Evolutionary conservation across 495 filamentous ascomycete genomes (phyloP).

Genomic region (Amorphotheca resinae): DNA sequence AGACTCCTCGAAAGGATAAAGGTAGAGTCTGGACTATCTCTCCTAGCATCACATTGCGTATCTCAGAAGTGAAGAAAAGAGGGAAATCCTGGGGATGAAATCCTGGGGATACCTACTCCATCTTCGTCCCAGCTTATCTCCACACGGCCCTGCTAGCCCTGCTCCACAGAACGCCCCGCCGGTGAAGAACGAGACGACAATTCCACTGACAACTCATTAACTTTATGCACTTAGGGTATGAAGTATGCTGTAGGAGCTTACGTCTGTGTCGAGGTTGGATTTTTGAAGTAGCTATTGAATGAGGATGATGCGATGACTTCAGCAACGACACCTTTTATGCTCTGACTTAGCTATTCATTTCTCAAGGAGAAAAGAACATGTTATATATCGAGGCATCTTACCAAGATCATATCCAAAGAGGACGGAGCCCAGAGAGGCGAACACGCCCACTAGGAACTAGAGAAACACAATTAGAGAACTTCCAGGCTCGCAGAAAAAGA

Average conservation of each 20-base stretch:
- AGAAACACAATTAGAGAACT: not conserved
- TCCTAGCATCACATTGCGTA: too few species aligned
- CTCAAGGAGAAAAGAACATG: too few species aligned
- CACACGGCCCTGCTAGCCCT: constrained; percentile 33
- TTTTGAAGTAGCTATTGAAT: constrained; percentile 15
- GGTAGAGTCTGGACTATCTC: too few species aligned
- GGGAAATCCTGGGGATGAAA: too few species aligned
- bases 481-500: not conserved
- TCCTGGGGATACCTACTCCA: too few species aligned
- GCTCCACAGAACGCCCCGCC: constrained; percentile 48
- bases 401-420: constrained; percentile 33
- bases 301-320: constrained; percentile 28
- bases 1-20: too few species aligned
- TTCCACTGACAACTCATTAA: constrained; percentile 31
- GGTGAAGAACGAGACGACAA: constrained; percentile 59
- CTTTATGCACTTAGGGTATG: not conserved
- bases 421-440: constrained; percentile 49
- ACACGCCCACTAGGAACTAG: constrained; percentile 48
- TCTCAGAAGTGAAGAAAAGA: too few species aligned
- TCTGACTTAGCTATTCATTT: not conserved
- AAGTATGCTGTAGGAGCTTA: constrained; percentile 20
- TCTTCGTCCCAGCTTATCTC: constrained; percentile 24
- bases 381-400: not conserved
- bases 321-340: constrained; percentile 44
- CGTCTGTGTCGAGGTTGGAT: constrained; percentile 41